Evolutionary conservation across 495 filamentous ascomycete genomes (phyloP).

Genomic region (Xylaria palmicola): DNA sequence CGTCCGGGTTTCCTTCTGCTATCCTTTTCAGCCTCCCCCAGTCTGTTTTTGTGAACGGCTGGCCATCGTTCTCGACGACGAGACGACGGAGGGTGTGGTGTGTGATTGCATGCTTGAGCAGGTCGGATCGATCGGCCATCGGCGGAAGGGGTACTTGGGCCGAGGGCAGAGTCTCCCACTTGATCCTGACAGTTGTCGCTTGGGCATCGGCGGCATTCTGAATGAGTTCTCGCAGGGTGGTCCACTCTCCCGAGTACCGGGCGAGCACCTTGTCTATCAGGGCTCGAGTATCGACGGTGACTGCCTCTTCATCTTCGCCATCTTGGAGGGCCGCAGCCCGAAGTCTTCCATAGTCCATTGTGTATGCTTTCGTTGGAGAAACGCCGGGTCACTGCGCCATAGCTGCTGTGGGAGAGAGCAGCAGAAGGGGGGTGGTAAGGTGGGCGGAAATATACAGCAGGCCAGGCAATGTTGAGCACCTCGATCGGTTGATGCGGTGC

Average conservation of each 20-base stretch:
- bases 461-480: too few species aligned
- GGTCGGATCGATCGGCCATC: slow-evolving; percentile 61
- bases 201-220: slow-evolving; percentile 97
- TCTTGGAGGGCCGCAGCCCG: slow-evolving; percentile 82
- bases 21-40: slow-evolving; percentile 95
- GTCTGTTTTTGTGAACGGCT: slow-evolving; percentile 79
- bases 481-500: too few species aligned
- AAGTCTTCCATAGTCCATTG: slow-evolving; percentile 76
- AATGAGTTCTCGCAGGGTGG: slow-evolving; percentile 83
- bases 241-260: slow-evolving; percentile 92
- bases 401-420: background rate
- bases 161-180: slow-evolving; percentile 85
- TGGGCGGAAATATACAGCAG: too few species aligned
- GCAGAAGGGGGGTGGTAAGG: background rate
- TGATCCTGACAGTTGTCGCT: slow-evolving; percentile 84
- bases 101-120: slow-evolving; percentile 76
- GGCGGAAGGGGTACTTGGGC: slow-evolving; percentile 69
- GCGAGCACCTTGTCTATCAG: slow-evolving; percentile 97
- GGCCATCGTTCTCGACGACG: slow-evolving; percentile 86
- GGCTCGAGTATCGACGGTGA: slow-evolving; percentile 95
- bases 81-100: slow-evolving; percentile 82
- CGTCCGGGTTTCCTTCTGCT: slow-evolving; percentile 96
- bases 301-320: slow-evolving; percentile 90
- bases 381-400: background rate
- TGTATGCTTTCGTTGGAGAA: background rate